phyloP scores from a whole-genome alignment of 2,329 filamentous ascomycete species.

The Byssothecium circinans region DNA sequence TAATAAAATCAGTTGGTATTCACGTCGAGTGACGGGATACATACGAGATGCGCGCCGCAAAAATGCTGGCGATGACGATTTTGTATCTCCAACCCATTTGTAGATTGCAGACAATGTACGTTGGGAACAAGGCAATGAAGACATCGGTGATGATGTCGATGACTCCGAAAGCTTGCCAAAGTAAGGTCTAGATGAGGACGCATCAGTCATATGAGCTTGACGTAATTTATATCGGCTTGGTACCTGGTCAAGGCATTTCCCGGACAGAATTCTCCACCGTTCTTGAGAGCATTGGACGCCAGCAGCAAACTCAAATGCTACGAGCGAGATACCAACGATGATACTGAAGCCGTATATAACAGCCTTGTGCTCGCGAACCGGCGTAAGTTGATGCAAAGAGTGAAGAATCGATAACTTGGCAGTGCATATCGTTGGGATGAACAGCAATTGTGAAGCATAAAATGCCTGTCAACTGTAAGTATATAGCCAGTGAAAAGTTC shows the following conservation, averaged over 20 bases:
- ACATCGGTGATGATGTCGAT: slow-evolving; percentile 6
- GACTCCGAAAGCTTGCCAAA: slow-evolving; percentile 4
- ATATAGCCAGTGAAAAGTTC: too few species aligned
- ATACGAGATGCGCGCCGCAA: slow-evolving; percentile 5
- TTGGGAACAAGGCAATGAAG: slow-evolving; percentile 5
- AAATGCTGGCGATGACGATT: slow-evolving; percentile 4
- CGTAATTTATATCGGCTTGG: not conserved
- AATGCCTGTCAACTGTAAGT: not conserved
- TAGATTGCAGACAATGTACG: slow-evolving; percentile 4
- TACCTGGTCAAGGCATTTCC: slow-evolving; percentile 6
- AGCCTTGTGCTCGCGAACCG: slow-evolving; percentile 4
- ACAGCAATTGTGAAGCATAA: slow-evolving; percentile 4
- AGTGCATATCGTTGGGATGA: slow-evolving; percentile 2
- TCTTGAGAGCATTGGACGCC: not conserved
- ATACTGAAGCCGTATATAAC: not conserved
- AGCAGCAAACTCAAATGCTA: slow-evolving; percentile 3
- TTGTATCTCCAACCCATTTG: slow-evolving; percentile 6
- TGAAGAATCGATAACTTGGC: slow-evolving; percentile 1
- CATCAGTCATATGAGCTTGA: not conserved
- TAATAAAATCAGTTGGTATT: not conserved
- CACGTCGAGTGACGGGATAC: not conserved
- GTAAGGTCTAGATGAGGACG: not conserved
- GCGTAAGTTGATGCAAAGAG: slow-evolving; percentile 3
- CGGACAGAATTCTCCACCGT: not conserved
- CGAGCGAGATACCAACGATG: not conserved